phyloP scores from a whole-genome alignment of 2,329 filamentous ascomycete genomes.

The Cephalotrichum gorgonifer region DNA sequence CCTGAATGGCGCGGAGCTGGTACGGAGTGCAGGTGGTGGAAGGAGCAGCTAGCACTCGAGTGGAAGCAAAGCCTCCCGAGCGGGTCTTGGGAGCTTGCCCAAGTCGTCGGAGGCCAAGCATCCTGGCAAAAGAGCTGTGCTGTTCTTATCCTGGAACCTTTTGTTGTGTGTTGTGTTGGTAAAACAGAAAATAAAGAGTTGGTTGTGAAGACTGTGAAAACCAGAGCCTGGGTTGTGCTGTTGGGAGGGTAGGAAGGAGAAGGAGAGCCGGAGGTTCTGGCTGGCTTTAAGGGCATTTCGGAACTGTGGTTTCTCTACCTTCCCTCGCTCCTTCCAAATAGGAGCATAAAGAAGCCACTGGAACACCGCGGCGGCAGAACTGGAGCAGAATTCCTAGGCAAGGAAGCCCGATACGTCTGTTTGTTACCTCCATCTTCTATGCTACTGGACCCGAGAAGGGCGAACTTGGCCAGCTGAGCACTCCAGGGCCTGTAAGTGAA shows the following conservation, averaged over 20 bases:
- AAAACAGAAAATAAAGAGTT: background rate
- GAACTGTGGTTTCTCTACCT: no score
- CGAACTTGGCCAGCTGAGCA: no score
- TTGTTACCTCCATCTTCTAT: no score
- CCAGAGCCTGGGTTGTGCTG: background rate
- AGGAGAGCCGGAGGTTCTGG: background rate
- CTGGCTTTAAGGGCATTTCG: no score
- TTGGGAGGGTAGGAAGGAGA: background rate
- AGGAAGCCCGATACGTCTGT: no score
- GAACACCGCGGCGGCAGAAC: no score
- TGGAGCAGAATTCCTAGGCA: no score
- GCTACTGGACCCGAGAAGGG: no score
- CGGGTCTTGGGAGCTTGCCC: background rate
- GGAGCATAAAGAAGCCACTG: no score
- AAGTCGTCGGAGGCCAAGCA: background rate
- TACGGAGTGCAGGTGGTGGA: background rate
- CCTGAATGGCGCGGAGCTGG: background rate
- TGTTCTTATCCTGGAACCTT: background rate
- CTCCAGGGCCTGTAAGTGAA: no score
- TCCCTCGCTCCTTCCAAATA: no score
- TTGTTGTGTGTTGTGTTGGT: background rate
- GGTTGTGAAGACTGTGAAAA: background rate
- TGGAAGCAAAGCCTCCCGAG: background rate
- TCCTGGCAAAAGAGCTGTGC: background rate
- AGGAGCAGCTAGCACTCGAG: background rate